These are phyloP conservation scores for Hypoxylon lienhwacheense DNA, from an alignment of 495 filamentous ascomycete genomes.

Conservation along the genomic window DNA sequence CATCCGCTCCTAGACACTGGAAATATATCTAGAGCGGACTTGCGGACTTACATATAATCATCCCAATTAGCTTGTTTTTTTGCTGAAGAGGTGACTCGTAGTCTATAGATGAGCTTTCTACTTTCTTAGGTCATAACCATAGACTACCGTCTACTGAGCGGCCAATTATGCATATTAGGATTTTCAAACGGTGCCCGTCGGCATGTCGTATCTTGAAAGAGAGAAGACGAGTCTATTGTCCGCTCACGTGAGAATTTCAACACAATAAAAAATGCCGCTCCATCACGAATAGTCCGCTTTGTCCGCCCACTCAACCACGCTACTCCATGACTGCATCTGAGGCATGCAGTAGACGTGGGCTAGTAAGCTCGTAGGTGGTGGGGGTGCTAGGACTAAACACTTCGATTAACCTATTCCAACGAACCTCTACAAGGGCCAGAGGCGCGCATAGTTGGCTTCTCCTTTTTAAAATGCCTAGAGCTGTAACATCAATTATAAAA, in stretches of 20 bases:
- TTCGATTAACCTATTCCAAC: too few relatives aligned
- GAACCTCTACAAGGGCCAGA: too few relatives aligned
- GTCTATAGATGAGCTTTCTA: neutral
- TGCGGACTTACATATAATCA: neutral
- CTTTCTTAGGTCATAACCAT: neutral
- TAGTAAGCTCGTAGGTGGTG: neutral
- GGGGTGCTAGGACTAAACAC: too few relatives aligned
- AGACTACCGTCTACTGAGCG: neutral
- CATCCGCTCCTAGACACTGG: constrained; percentile 14
- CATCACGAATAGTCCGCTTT: constrained; percentile 10
- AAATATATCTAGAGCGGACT: constrained; percentile 8
- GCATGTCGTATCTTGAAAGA: neutral
- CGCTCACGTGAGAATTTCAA: constrained; percentile 20
- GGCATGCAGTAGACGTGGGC: neutral
- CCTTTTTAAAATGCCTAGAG: too few relatives aligned
- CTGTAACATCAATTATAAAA: too few relatives aligned
- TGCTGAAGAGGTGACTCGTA: neutral
- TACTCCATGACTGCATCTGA: constrained; percentile 17
- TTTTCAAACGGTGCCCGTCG: neutral
- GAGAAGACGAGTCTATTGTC: constrained; percentile 1
- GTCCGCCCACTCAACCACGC: constrained; percentile 14
- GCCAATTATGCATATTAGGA: neutral
- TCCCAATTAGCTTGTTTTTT: too few relatives aligned
- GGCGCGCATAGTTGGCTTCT: too few relatives aligned
- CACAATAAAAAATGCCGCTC: constrained; percentile 1